These are phyloP conservation scores for Nakazawaea ambrosiae DNA, from an alignment of 805 yeast genomes.

Conservation along the genomic window DNA sequence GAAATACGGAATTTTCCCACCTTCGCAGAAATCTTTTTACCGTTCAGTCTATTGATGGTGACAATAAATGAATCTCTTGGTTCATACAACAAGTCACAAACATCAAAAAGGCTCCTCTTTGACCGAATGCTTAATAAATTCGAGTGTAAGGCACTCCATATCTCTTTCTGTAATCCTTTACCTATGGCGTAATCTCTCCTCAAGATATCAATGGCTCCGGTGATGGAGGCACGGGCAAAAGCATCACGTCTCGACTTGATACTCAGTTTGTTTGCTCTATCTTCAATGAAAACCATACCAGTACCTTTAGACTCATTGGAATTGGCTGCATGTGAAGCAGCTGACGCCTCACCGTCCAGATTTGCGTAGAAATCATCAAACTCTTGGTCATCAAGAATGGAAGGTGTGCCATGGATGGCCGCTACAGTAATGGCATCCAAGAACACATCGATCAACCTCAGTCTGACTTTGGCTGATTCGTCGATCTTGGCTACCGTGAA, in stretches of 20 bases:
- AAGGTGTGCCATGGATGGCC: conserved; percentile 56
- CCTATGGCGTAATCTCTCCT: conserved; percentile 54
- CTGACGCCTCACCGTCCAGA: conserved; percentile 17
- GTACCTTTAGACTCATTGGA: conserved; percentile 17
- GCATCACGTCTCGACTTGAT: conserved; percentile 54
- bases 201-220: conserved; percentile 59
- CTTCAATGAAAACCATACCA: conserved; percentile 53
- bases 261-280: conserved; percentile 30
- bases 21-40: conserved; percentile 57
- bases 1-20: conserved; percentile 20
- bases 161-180: conserved; percentile 43
- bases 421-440: conserved; percentile 52
- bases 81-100: conserved; percentile 59
- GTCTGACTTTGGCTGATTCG: conserved; percentile 42
- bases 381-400: conserved; percentile 60
- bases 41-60: conserved; percentile 57
- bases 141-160: conserved; percentile 69
- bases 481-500: conserved; percentile 53
- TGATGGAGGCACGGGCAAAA: conserved; percentile 54
- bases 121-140: conserved; percentile 52
- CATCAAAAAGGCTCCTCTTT: conserved; percentile 54
- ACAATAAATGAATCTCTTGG: conserved; percentile 58
- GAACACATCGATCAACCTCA: conserved; percentile 40
- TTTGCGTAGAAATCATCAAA: conserved; percentile 22
- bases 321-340: conserved; percentile 18